A percentile compares a stretch with the other conserved stretches of the same genome.
Conservation (phyloP, 192 early-diverging fungal species). For the Phycomyces nitens region DNA sequence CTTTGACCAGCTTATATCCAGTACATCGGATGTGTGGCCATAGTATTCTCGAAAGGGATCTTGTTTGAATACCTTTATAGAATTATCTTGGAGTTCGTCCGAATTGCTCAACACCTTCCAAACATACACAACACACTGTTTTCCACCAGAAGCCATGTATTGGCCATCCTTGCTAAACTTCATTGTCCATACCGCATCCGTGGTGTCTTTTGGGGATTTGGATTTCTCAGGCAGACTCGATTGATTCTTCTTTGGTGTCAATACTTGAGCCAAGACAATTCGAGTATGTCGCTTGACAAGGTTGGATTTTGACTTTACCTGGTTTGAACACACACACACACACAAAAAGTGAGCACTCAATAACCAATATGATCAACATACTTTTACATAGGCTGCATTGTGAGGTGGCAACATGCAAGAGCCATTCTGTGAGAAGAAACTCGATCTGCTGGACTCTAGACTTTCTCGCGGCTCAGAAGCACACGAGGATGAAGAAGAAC, state of each 20-base stretch:
- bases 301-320: slow-evolving; percentile 32
- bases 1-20: slow-evolving; percentile 72
- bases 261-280: slow-evolving; percentile 26
- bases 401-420: slow-evolving; percentile 6
- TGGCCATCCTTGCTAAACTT: slow-evolving; percentile 75
- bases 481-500: background rate
- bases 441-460: background rate
- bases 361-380: slow-evolving; percentile 1
- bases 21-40: slow-evolving; percentile 71
- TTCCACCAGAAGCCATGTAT: slow-evolving; percentile 80
- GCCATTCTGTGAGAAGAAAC: background rate
- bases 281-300: slow-evolving; percentile 11
- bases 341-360: background rate
- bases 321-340: background rate
- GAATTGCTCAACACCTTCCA: slow-evolving; percentile 48
- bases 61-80: slow-evolving; percentile 53
- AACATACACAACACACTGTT: slow-evolving; percentile 64
- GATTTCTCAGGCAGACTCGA: background rate
- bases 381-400: slow-evolving; percentile 21
- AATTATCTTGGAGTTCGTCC: background rate
- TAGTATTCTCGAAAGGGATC: slow-evolving; percentile 69
- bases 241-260: background rate
- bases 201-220: slow-evolving; percentile 5
- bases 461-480: background rate
- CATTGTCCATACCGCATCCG: slow-evolving; percentile 64